Percentiles rank a stretch among this genome's conserved stretches.
These are phyloP conservation scores for Mycena filopes DNA, from an alignment of 768 basidiomycete species.

Conservation along the genomic window DNA sequence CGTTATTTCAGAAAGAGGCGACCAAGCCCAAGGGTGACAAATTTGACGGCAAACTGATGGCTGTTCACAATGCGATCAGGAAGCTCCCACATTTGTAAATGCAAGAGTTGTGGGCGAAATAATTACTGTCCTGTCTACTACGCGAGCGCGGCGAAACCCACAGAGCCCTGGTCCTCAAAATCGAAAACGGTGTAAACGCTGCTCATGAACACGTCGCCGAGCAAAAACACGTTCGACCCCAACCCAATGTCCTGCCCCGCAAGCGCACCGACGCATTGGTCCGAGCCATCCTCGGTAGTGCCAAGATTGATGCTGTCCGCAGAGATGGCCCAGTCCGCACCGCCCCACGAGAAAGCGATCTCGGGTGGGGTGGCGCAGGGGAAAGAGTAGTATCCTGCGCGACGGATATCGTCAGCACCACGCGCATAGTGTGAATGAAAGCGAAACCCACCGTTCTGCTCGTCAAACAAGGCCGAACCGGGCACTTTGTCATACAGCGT, in stretches of 20 bases:
- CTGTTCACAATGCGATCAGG: no score
- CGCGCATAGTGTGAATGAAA: not conserved
- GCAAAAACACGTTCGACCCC: conserved; percentile 37
- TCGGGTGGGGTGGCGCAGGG: conserved; percentile 39
- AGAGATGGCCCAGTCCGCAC: conserved; percentile 52
- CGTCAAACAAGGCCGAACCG: conserved; percentile 14
- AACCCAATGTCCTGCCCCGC: conserved; percentile 50
- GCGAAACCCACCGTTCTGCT: conserved; percentile 8
- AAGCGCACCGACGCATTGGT: conserved; percentile 61
- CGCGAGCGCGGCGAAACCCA: conserved; percentile 49
- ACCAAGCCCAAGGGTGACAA: not conserved
- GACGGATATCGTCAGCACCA: not conserved
- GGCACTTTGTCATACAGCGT: conserved; percentile 15
- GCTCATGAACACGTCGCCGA: conserved; percentile 54
- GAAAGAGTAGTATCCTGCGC: conserved; percentile 9
- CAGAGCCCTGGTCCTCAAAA: conserved; percentile 39
- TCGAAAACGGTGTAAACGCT: conserved; percentile 58
- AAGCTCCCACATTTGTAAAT: no score
- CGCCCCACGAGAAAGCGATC: conserved; percentile 50
- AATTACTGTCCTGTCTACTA: not conserved
- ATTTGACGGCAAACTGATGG: not conserved
- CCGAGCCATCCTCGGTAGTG: conserved; percentile 53
- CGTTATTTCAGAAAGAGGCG: conserved; percentile 13
- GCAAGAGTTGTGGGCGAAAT: not conserved
- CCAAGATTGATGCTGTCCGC: conserved; percentile 55